Evolutionary conservation across 2,329 filamentous ascomycete species (phyloP).

Genomic region (Ceratocystis cubensis): DNA sequence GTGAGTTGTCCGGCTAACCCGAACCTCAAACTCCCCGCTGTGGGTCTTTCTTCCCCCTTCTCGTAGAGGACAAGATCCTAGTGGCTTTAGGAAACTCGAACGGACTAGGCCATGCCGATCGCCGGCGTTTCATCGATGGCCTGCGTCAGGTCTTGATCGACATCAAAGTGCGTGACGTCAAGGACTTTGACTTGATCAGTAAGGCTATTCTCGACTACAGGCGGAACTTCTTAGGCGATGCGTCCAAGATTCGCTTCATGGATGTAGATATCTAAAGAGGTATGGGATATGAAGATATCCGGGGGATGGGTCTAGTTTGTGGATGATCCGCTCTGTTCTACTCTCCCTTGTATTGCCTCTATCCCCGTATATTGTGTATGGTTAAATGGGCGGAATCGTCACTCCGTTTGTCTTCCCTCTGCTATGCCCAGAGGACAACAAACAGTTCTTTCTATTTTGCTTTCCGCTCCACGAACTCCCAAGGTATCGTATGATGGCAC

Average conservation of each 20-base stretch:
- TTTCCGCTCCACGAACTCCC: no score
- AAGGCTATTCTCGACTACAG: constrained; percentile 55
- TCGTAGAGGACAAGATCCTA: constrained; percentile 58
- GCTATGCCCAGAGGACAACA: no score
- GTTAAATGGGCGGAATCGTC: no score
- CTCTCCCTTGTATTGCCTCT: no score
- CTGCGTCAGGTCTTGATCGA: constrained; percentile 49
- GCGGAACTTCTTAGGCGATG: constrained; percentile 50
- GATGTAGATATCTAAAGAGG: constrained; percentile 15
- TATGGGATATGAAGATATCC: no score
- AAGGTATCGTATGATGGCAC: no score
- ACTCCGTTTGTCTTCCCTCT: no score
- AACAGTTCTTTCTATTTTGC: no score
- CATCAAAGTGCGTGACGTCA: constrained; percentile 46
- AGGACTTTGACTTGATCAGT: constrained; percentile 55
- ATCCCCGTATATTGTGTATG: no score
- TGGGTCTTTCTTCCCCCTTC: constrained; percentile 3
- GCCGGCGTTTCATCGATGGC: constrained; percentile 49
- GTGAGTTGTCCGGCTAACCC: constrained; percentile 14
- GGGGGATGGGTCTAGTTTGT: background rate
- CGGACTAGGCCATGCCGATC: constrained; percentile 49
- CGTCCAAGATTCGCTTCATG: constrained; percentile 40
- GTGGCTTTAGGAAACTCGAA: constrained; percentile 57
- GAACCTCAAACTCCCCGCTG: background rate
- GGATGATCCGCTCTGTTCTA: no score